These are phyloP conservation scores for Hyphopichia pseudoburtonii DNA, from an alignment of 1,139 yeast genomes.

Conservation along the genomic window DNA sequence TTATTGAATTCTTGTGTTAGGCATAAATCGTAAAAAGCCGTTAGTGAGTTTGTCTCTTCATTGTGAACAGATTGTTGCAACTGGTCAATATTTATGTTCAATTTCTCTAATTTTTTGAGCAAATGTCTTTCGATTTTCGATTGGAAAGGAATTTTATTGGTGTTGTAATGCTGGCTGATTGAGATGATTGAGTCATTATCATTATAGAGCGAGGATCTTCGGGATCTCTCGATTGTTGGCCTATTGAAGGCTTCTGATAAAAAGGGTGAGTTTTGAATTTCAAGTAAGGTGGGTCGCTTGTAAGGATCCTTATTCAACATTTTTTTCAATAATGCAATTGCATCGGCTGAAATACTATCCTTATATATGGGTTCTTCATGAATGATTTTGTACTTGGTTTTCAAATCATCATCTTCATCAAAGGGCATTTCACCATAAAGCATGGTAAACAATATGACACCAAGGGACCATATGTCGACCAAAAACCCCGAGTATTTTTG, in stretches of 20 bases:
- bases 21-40: constrained; percentile 82
- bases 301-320: constrained; percentile 69
- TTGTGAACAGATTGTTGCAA: constrained; percentile 61
- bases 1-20: constrained; percentile 58
- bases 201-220: constrained; percentile 12
- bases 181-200: constrained; percentile 42
- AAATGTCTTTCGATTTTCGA: constrained; percentile 65
- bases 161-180: constrained; percentile 40
- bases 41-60: constrained; percentile 69
- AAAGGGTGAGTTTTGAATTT: constrained; percentile 63
- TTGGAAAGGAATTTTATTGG: constrained; percentile 47
- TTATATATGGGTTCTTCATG: constrained; percentile 61
- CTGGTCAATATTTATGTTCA: constrained; percentile 66
- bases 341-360: constrained; percentile 47
- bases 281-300: constrained; percentile 58
- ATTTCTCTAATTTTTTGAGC: constrained; percentile 60
- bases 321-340: constrained; percentile 47
- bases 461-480: constrained; percentile 90
- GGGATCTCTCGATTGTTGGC: constrained; percentile 14
- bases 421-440: constrained; percentile 89
- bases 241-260: constrained; percentile 44
- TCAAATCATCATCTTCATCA: constrained; percentile 75
- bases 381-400: constrained; percentile 61
- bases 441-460: constrained; percentile 89
- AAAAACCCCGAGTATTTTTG: constrained; percentile 78